Evolutionary conservation across 2,329 filamentous ascomycete species (phyloP), one percentile per base, ranked within the genome.

Genomic region (Endothia cerciana): DNA sequence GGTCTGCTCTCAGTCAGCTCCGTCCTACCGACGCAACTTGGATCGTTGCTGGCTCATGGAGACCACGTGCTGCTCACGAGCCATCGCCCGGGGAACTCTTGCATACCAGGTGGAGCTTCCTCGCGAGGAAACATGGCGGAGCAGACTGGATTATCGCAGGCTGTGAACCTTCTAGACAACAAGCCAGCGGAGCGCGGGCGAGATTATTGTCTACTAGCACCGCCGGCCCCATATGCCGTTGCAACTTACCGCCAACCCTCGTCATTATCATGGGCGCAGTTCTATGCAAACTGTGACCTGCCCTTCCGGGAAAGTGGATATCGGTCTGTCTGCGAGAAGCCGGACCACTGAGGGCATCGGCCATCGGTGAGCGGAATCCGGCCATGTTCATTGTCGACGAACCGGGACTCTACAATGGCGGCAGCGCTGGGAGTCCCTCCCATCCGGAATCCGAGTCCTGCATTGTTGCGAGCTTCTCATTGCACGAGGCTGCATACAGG

Each of bases 261-360:
- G 40, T 57, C 28, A 11, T 41, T 40, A 41, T 17, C 30, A 49
- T 38, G 36, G 49, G 43, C 59, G 47, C 59, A 49, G 30, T 25
- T 19, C 4, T 5, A 25, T 47, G 13, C 28, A n/a, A 43, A 28
- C 25, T 63, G 17, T n/a, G 40, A 63, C 61, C 61, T 63, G 51
- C 61, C 61, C 15, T 63, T 63, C 61, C n/a, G n/a, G 55, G 61
- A 30, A 63, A 57, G 61, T 63, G 40, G 51, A 57, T 55, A 63
- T 57, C 53, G 61, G 61, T 40, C 61, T 13, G 43, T 13, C 61
- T 38, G 30, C n/a, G n/a, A 22, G 22, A 17, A 38, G 22, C 43
- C 19, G 28, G 28, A 15, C 25, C 43, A 61, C 40, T 47, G 22
- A 60, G 43, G 51, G 8, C 30, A 8, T 36, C 43, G 59, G 59